These are phyloP conservation scores for Monosporascus sp. DNA, from an alignment of 2,329 filamentous ascomycete species.

Conservation along the genomic window DNA sequence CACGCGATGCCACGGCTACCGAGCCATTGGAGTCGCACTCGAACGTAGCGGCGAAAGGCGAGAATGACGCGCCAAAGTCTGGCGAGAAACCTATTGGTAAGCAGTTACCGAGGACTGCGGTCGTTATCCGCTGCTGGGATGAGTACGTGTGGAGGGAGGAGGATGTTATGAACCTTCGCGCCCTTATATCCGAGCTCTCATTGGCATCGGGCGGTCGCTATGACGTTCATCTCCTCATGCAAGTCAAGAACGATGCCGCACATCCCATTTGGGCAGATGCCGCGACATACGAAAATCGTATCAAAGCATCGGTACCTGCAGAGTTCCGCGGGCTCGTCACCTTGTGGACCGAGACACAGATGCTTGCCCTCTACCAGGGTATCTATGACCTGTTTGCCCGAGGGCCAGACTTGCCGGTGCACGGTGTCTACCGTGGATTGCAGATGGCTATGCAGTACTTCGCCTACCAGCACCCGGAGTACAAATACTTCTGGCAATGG, in stretches of 20 bases:
- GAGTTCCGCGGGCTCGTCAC: conserved; percentile 89
- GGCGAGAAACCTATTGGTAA: conserved; percentile 15
- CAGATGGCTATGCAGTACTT: conserved; percentile 97
- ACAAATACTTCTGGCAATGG: conserved; percentile 92
- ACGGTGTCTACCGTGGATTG: conserved; percentile 87
- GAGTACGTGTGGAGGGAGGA: conserved; percentile 75
- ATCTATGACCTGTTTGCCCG: conserved; percentile 71
- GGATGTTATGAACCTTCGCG: conserved; percentile 75
- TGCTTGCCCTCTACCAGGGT: conserved; percentile 84
- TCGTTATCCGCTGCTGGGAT: conserved; percentile 79
- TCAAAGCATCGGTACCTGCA: conserved; percentile 64
- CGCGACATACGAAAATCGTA: conserved; percentile 61
- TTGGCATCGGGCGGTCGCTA: conserved; percentile 82
- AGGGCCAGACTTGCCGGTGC: conserved; percentile 67
- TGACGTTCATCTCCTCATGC: conserved; percentile 78
- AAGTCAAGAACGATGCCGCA: conserved; percentile 71
- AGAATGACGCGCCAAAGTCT: conserved; percentile 9
- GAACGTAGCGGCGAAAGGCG: conserved; percentile 13
- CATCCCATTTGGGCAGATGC: conserved; percentile 76
- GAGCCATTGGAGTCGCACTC: conserved; percentile 8
- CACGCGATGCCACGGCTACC: conserved; percentile 18
- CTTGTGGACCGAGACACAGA: conserved; percentile 91
- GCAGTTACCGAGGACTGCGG: conserved; percentile 58
- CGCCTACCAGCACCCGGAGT: conserved; percentile 80
- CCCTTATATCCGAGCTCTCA: conserved; percentile 77